These are phyloP conservation scores for Populus simonii DNA, from an alignment of 345 rosid genomes.

Conservation along the genomic window DNA sequence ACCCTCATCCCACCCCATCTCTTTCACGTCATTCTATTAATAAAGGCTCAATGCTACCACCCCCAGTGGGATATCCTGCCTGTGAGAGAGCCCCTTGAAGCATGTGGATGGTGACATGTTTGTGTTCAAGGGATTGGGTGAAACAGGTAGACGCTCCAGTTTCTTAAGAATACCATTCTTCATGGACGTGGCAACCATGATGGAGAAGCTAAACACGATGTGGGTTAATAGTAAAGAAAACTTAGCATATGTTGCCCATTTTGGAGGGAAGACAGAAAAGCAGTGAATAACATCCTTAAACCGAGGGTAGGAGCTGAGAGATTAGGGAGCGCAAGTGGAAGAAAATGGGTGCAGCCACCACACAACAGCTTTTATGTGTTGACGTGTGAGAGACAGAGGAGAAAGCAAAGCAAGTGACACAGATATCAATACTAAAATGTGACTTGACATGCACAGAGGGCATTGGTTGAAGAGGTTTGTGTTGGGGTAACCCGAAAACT, in stretches of 20 bases:
- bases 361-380: not conserved
- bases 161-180: no score
- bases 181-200: not conserved
- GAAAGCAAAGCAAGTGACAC: not conserved
- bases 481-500: not conserved
- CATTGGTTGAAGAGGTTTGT: not conserved
- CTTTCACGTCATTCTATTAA: no score
- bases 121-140: not conserved
- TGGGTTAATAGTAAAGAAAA: not conserved
- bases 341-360: not conserved
- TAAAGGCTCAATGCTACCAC: no score
- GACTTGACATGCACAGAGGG: not conserved
- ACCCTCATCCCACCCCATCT: no score
- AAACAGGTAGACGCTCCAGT: not conserved
- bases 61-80: no score
- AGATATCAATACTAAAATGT: not conserved
- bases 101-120: not conserved
- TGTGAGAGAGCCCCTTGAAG: no score
- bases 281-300: not conserved
- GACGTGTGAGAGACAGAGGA: not conserved
- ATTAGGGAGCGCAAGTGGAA: not conserved
- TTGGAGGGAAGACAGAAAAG: not conserved
- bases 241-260: no score
- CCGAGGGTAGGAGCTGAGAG: not conserved
- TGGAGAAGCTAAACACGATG: not conserved